Evolutionary conservation across 345 rosid genomes (phyloP), one percentile per base, ranked within the genome.

Genomic region (Arabidopsis suecica): DNA sequence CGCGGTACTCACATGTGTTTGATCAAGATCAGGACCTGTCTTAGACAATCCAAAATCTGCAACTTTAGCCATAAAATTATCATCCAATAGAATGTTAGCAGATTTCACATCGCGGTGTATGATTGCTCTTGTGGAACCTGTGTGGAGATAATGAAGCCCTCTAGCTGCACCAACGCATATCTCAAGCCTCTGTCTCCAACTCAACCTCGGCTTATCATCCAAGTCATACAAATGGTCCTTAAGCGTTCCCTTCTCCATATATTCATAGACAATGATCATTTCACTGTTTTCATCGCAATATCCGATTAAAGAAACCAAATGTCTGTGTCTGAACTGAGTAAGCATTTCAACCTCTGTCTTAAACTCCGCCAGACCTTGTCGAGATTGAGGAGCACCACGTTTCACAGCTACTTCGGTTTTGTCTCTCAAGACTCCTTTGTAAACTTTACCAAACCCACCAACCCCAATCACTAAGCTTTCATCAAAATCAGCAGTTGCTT

Each of bases 81-180:
- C 90, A 42, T 89, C 90, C 1, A 89, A 80, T 5, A 89, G 79
- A 61, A 89, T 87, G 72, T 89, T 89, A 9, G 95, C 91, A 0
- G 92, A 84, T 71, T 89, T 89, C 44, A 89, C 95, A 72, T 89
- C 92, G 0, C 92, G 87, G 60, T 89, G 95, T 34, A 89, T 89
- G 66, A 89, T 79, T 1, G 86, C 83, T 75, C 78, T 85, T 6
- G 90, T 9, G 0, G 90, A 84, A 47, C 95, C 89, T 0, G 95
- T 89, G 65, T 89, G 95, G 44, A 89, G 95, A 75, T 89, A 89
- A 54, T 89, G 95, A 38, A 89, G 84, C 56, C 91, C 95, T 79
- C 83, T 84, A 9, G 89, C 91, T 20, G 94, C 80, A 68, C 88
- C 91, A 49, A 84, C 84, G 71, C 94, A 89, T 34, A 89, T 78